phyloP scores from a whole-genome alignment of 352 stramenopile genomes.

The Phytopythium vexans region DNA sequence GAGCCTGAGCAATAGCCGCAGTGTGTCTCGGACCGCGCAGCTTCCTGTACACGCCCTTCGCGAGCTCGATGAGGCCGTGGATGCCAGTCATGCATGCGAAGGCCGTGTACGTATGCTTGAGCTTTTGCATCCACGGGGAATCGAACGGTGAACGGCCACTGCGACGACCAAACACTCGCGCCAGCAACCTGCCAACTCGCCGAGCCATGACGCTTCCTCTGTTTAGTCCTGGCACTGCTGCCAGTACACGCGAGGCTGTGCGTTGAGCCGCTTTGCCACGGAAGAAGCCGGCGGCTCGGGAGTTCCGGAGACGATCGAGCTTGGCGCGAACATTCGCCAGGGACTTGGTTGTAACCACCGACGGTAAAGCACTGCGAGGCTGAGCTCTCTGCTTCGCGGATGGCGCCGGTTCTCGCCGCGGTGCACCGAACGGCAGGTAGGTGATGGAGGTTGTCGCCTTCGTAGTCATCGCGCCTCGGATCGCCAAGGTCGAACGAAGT shows the following conservation, averaged over 20 bases:
- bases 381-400: too few relatives aligned
- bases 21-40: slow-evolving; percentile 6
- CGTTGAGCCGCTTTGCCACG: slow-evolving; percentile 13
- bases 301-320: too few relatives aligned
- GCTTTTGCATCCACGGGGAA: slow-evolving; percentile 12
- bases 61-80: slow-evolving; percentile 11
- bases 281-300: slow-evolving; percentile 14
- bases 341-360: too few relatives aligned
- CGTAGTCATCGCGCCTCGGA: too few relatives aligned
- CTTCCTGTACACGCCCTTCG: slow-evolving; percentile 13
- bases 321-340: too few relatives aligned
- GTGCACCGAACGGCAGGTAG: too few relatives aligned
- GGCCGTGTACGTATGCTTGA: slow-evolving; percentile 1
- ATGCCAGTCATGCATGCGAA: slow-evolving; percentile 9
- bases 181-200: slow-evolving; percentile 7
- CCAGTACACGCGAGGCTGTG: slow-evolving; percentile 9
- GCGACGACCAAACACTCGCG: slow-evolving; percentile 8
- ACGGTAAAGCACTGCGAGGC: too few relatives aligned
- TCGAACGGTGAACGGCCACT: slow-evolving; percentile 2
- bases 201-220: slow-evolving; percentile 4
- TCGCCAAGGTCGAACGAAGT: too few relatives aligned
- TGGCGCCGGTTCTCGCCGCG: too few relatives aligned
- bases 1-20: slow-evolving; percentile 2
- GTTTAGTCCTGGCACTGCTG: slow-evolving; percentile 3
- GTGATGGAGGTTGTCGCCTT: too few relatives aligned